Evolutionary conservation across 108 stramenopile species (phyloP), one percentile per base, ranked within the genome.

Genomic region (Pseudonitzschia multiseries): DNA sequence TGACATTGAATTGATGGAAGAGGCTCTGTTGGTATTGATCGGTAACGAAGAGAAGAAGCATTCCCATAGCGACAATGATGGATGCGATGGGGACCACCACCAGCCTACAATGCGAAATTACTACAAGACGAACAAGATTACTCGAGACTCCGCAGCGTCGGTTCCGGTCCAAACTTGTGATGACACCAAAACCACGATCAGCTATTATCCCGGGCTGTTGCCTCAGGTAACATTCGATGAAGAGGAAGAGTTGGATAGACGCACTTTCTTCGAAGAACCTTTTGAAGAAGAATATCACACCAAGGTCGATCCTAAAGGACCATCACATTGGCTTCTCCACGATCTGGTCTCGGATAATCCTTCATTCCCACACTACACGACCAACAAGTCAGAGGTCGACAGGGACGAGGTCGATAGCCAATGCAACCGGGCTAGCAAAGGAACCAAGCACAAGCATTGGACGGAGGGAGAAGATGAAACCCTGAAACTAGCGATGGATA

Each of bases 381-480:
- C n/a, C n/a, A 36, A 36, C 2, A 51, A 51, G 50, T 51, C 20
- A 3, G 50, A 9, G 50, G n/a, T 8, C 50, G 50, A 17, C 9
- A 56, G 54, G 22, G 46, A 48, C 12, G 18, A 14, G 14, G 46
- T 48, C 12, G 46, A 41, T 2, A 33, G 61, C 33, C 27, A n/a
- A 0, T n/a, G 31, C 26, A 0, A 65, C 27, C 42, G 36, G 12
- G 66, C 66, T 17, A 67, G 26, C 28, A 20, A 24, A 46, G 46
- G 6, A n/a, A 67, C 66, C 12, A 44, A 40, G 22, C 66, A 67
- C 44, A 44, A 67, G 17, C 66, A 67, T 17, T 67, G 66, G 66
- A 24, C 66, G 12, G 26, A 44, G 20, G 44, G 43, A 26, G 66
- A 67, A 27, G 66, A 67, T 24, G 44, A 48, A 44, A 20, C 15